These are phyloP conservation scores for Xylaria polymorpha DNA, from an alignment of 2,329 filamentous ascomycete species.

Conservation along the genomic window DNA sequence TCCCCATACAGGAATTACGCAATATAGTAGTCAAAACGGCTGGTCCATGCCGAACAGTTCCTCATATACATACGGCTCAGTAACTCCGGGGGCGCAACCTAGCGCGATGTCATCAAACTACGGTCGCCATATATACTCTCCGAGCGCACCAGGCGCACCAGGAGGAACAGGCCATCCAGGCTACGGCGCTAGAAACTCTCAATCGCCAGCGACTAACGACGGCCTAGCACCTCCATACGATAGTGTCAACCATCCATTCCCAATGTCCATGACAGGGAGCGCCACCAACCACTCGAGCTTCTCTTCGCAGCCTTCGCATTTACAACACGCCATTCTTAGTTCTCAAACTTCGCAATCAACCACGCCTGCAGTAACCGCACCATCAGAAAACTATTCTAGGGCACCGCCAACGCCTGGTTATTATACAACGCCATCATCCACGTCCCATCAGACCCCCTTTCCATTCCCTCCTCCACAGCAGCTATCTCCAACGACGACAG, in stretches of 20 bases:
- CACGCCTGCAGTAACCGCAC: conserved; percentile 65
- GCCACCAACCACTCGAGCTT: conserved; percentile 52
- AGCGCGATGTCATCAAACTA: conserved; percentile 60
- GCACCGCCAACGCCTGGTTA: conserved; percentile 70
- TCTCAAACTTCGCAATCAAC: conserved; percentile 63
- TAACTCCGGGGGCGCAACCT: conserved; percentile 63
- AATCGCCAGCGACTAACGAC: conserved; percentile 69
- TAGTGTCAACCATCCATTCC: conserved; percentile 72
- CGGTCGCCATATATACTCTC: conserved; percentile 49
- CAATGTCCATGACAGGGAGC: conserved; percentile 68
- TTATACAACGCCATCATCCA: conserved; percentile 63
- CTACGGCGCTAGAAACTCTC: conserved; percentile 64
- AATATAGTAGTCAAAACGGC: conserved; percentile 67
- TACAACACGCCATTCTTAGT: conserved; percentile 59
- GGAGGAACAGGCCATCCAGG: conserved; percentile 30
- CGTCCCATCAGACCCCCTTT: conserved; percentile 60
- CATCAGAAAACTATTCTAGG: conserved; percentile 68
- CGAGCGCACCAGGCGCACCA: conserved; percentile 47
- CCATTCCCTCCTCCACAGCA: conserved; percentile 58
- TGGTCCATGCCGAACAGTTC: conserved; percentile 68
- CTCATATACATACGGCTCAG: conserved; percentile 67
- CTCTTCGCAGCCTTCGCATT: conserved; percentile 49
- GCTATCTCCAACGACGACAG: conserved; percentile 61
- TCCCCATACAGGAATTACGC: conserved; percentile 63
- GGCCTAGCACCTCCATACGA: conserved; percentile 76